Conservation (phyloP, 2,329 filamentous ascomycete genomes). For the Trichoderma atroviride region DNA sequence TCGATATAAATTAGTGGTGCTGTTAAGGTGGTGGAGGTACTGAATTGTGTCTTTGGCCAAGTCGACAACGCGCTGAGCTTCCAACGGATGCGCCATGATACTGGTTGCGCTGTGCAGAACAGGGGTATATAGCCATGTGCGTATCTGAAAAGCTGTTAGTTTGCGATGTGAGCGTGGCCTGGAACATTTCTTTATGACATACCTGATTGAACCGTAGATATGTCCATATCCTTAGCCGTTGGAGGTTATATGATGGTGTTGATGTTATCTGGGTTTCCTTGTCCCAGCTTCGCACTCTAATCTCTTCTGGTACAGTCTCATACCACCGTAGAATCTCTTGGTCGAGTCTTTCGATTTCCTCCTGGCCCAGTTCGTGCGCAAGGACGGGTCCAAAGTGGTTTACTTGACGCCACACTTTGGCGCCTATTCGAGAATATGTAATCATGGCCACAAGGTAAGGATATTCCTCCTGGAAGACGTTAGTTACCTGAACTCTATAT, state of each 20-base stretch:
- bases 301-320: slow-evolving; percentile 66
- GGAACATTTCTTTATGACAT: slow-evolving; percentile 25
- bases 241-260: slow-evolving; percentile 64
- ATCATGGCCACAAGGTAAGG: slow-evolving; percentile 86
- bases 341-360: slow-evolving; percentile 80
- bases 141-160: slow-evolving; percentile 53
- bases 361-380: slow-evolving; percentile 66
- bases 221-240: slow-evolving; percentile 78
- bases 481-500: neutral
- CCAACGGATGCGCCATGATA: slow-evolving; percentile 73
- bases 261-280: slow-evolving; percentile 55
- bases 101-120: slow-evolving; percentile 82
- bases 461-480: slow-evolving; percentile 47
- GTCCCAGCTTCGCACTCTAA: slow-evolving; percentile 62
- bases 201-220: slow-evolving; percentile 83
- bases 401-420: slow-evolving; percentile 84
- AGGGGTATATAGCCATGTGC: slow-evolving; percentile 85
- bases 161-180: neutral
- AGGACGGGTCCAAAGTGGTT: slow-evolving; percentile 65
- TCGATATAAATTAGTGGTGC: slow-evolving; percentile 70
- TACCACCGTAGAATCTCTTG: slow-evolving; percentile 88
- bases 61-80: slow-evolving; percentile 74
- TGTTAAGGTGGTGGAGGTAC: slow-evolving; percentile 71
- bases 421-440: slow-evolving; percentile 77
- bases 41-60: slow-evolving; percentile 77